These are phyloP conservation scores for Trapa bicornis DNA, from an alignment of 345 rosid species.

Conservation along the genomic window DNA sequence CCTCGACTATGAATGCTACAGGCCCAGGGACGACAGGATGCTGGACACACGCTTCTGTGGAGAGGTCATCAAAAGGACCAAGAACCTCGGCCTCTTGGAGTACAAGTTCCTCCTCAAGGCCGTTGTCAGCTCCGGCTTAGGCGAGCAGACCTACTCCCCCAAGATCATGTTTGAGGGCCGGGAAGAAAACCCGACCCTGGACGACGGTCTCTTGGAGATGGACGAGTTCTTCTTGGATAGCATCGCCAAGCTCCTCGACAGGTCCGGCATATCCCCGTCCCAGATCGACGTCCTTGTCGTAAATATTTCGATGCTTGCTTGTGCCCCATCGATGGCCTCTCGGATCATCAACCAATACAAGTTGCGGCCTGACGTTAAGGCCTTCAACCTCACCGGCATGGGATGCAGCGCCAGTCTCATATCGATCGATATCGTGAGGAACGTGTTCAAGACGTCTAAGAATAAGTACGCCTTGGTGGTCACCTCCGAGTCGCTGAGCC, in stretches of 20 bases:
- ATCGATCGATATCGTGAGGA: conserved; percentile 54
- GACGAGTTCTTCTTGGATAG: conserved; percentile 67
- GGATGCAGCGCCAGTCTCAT: conserved; percentile 89
- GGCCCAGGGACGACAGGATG: conserved; percentile 24
- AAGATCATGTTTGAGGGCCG: conserved; percentile 23
- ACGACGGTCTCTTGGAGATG: conserved; percentile 64
- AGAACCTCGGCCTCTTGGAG: conserved; percentile 29
- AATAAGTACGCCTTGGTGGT: conserved; percentile 45
- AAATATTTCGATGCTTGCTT: conserved; percentile 63
- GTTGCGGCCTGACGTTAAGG: conserved; percentile 59
- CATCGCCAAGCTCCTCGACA: conserved; percentile 40
- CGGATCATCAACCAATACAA: conserved; percentile 62
- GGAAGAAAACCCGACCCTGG: conserved; percentile 42
- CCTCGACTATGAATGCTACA: conserved; percentile 15
- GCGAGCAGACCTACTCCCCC: conserved; percentile 36
- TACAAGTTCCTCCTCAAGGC: conserved; percentile 37
- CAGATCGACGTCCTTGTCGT: conserved; percentile 74
- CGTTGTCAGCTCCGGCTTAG: conserved; percentile 34
- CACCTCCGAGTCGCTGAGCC: conserved; percentile 71
- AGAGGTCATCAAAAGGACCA: conserved; percentile 23
- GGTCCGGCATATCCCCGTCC: conserved; percentile 48
- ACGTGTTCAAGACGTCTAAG: conserved; percentile 37
- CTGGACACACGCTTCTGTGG: conserved; percentile 25
- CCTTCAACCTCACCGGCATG: conserved; percentile 70
- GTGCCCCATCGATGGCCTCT: conserved; percentile 46